phyloP scores from a whole-genome alignment of 140 eudicot species.

The Erigeron philadelphicus region DNA sequence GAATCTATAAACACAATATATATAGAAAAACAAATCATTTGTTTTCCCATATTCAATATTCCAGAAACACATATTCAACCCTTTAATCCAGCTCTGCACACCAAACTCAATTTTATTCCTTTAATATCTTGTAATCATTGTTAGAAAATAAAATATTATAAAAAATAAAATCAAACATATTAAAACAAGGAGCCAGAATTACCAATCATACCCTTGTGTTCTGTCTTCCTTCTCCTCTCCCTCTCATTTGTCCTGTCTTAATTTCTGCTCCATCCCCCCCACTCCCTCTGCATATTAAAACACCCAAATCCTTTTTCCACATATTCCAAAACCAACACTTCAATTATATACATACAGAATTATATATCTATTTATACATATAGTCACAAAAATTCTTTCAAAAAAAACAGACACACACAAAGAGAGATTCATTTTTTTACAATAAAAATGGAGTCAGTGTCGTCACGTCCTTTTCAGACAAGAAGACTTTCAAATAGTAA shows the following conservation, averaged over 20 bases:
- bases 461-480: conserved; percentile 46
- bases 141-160: too few relatives aligned
- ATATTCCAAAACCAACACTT: conserved; percentile 11
- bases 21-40: too few relatives aligned
- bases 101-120: too few relatives aligned
- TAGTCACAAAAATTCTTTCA: too few relatives aligned
- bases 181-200: not conserved
- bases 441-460: conserved; percentile 50
- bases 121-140: too few relatives aligned
- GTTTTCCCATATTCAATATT: too few relatives aligned
- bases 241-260: conserved; percentile 27
- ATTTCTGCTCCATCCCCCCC: conserved; percentile 15
- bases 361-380: too few relatives aligned
- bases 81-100: too few relatives aligned
- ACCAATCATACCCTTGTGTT: conserved; percentile 34
- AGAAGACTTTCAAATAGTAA: conserved; percentile 25
- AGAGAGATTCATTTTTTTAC: not conserved
- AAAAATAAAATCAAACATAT: not conserved
- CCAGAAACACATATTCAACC: too few relatives aligned
- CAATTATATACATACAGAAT: too few relatives aligned
- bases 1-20: not conserved
- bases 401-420: conserved; percentile 9
- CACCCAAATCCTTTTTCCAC: conserved; percentile 12
- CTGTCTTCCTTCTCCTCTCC: conserved; percentile 23
- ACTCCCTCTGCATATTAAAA: conserved; percentile 16